Evolutionary conservation across 495 filamentous ascomycete species (phyloP), one percentile per base, ranked within the genome.

Genomic region (Penicillium macrosclerotiorum): DNA sequence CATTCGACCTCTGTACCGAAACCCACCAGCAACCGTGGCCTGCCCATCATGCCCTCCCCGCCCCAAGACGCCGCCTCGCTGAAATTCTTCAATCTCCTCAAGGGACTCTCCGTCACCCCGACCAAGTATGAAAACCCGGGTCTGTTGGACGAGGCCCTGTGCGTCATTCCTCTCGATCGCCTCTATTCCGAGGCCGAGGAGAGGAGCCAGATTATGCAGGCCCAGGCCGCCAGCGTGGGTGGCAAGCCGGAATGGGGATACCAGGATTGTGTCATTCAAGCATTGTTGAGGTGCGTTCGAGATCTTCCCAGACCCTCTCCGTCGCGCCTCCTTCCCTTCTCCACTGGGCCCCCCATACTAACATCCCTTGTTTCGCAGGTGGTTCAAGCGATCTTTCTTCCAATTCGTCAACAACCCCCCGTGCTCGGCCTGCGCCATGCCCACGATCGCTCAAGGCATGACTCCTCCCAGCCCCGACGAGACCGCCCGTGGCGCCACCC

Each of bases 81-180:
- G 20, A 92, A 88, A 52, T 96, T 97, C 62, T 82, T 86, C 37
- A 94, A 86, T 68, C 73, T 90, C 25, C 74, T 99, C 4, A 75
- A 90, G 36, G 83, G 85, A 3, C 68, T 97, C 7, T 93, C 93
- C 3, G 74, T 81, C 20, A 93, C 87, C 19, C 93, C 93, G 8
- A 86, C 81, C 14, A 90, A 89, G 60, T 99, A 95, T 69, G 93
- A 99, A 70, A 97, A 99, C 61, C 93, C 94, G 0, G 94, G 93
- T 26, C 74, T 97, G 24, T 75, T 99, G 27, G 93, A 99, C 64
- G 94, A 97, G 65, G 94, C 93, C 4, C 70, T 99, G 12, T 76
- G 82, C 30, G 72, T 82, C 14, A 88, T 99, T 34, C 94, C 94
- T 0, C 67, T 97, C n/a, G 89, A 96, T 55, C 81, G 85, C 51